phyloP scores from a whole-genome alignment of 352 stramenopile genomes.

The Phytophthora pseudosyringae region DNA sequence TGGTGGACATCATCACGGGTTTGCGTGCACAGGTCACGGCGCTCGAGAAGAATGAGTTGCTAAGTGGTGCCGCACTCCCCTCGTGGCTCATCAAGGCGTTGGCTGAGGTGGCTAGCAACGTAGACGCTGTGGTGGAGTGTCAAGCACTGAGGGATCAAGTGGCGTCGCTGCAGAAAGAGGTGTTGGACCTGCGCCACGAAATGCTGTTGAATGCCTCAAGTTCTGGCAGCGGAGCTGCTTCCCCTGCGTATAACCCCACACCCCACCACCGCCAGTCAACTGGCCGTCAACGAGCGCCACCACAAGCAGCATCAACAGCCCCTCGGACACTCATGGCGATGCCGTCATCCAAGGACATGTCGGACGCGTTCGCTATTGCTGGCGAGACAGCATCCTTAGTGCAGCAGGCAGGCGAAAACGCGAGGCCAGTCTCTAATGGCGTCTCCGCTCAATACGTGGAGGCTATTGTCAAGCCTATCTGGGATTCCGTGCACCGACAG shows the following conservation, averaged over 20 bases:
- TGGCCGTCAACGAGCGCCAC: slow-evolving; percentile 27
- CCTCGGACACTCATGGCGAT: slow-evolving; percentile 17
- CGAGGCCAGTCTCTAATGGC: slow-evolving; percentile 7
- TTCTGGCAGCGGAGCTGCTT: slow-evolving; percentile 6
- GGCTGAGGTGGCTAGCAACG: slow-evolving; percentile 81
- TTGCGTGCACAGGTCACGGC: slow-evolving; percentile 67
- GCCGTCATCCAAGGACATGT: slow-evolving; percentile 38
- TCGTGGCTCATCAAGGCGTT: slow-evolving; percentile 77
- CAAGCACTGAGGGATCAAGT: slow-evolving; percentile 80
- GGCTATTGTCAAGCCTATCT: slow-evolving; percentile 65
- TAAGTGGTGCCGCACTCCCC: slow-evolving; percentile 70
- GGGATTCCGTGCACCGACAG: slow-evolving; percentile 81
- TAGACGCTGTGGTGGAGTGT: slow-evolving; percentile 82
- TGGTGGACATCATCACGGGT: slow-evolving; percentile 79
- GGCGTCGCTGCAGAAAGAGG: slow-evolving; percentile 76
- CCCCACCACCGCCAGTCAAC: slow-evolving; percentile 67
- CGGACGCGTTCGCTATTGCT: slow-evolving; percentile 25
- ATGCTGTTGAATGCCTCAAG: slow-evolving; percentile 71
- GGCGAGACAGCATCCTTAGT: slow-evolving; percentile 30
- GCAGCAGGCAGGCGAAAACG: neutral
- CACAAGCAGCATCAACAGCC: slow-evolving; percentile 11
- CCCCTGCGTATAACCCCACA: slow-evolving; percentile 49
- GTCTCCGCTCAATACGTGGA: slow-evolving; percentile 35
- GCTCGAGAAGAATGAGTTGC: slow-evolving; percentile 80
- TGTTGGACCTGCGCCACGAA: slow-evolving; percentile 80